Conservation (phyloP, 2,329 filamentous ascomycete species). For the Sarocladiaceae sp. region DNA sequence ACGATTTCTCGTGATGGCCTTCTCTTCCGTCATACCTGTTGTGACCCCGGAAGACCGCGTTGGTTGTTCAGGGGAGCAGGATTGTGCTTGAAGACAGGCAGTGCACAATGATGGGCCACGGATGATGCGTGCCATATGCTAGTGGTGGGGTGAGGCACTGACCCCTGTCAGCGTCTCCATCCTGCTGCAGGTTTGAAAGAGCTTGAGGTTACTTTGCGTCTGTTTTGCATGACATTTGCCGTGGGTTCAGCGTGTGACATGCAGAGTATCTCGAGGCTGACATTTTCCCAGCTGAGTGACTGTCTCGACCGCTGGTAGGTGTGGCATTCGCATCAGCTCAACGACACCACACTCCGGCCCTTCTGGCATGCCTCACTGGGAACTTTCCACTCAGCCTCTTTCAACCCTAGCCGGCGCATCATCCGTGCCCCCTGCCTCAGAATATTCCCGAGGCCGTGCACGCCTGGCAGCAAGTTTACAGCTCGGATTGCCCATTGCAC, state of each 20-base stretch:
- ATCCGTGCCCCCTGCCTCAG: not conserved
- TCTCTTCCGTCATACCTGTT: too few relatives aligned
- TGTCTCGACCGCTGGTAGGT: not conserved
- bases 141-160: not conserved
- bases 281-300: not conserved
- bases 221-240: not conserved
- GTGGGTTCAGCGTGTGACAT: not conserved
- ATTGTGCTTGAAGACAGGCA: too few relatives aligned
- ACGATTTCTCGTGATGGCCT: too few relatives aligned
- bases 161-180: not conserved
- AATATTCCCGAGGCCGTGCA: not conserved
- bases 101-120: too few relatives aligned
- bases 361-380: too few relatives aligned
- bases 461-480: not conserved
- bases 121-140: not conserved
- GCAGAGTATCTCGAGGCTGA: not conserved
- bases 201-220: not conserved
- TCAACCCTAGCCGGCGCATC: not conserved
- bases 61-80: too few relatives aligned
- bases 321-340: too few relatives aligned
- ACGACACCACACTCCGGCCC: too few relatives aligned
- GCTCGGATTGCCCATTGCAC: not conserved
- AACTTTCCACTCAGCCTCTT: not conserved
- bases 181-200: slow-evolving; percentile 2
- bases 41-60: too few relatives aligned